A percentile compares a stretch with the other conserved stretches of the same genome.
Conservation (phyloP, 257 asterid genomes). For the Linaria vulgaris region DNA sequence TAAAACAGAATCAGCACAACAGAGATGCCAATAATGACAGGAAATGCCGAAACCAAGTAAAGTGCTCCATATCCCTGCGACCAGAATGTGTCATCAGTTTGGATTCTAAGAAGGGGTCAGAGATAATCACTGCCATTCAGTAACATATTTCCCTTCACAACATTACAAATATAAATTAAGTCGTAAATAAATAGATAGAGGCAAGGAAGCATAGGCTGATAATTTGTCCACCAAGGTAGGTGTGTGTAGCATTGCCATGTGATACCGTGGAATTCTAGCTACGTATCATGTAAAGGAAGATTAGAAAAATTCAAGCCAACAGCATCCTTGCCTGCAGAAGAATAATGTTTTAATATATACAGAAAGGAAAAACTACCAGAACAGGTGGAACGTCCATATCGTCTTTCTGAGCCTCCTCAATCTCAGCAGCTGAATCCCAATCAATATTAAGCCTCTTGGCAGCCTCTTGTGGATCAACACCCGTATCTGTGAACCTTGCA, state of each 20-base stretch:
- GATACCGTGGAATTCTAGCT: neutral
- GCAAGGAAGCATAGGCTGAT: neutral
- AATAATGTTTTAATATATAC: slow-evolving; percentile 18
- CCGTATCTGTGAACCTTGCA: slow-evolving; percentile 85
- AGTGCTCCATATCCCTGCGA: slow-evolving; percentile 92
- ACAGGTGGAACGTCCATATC: slow-evolving; percentile 77
- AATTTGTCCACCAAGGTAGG: neutral
- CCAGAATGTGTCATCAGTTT: slow-evolving; percentile 2
- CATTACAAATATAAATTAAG: slow-evolving; percentile 7
- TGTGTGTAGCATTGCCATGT: neutral
- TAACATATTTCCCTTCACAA: slow-evolving; percentile 9
- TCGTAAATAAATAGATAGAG: neutral
- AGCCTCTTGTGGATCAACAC: slow-evolving; percentile 77
- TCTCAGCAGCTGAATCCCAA: slow-evolving; percentile 96
- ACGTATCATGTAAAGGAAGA: neutral
- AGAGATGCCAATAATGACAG: slow-evolving; percentile 78
- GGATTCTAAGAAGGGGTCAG: neutral
- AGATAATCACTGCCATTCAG: neutral
- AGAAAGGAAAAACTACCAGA: slow-evolving; percentile 50
- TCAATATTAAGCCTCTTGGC: slow-evolving; percentile 85
- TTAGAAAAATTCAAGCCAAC: neutral
- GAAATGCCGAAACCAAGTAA: slow-evolving; percentile 83
- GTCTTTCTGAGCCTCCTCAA: slow-evolving; percentile 60
- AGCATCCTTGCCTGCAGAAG: slow-evolving; percentile 3
- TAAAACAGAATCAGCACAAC: slow-evolving; percentile 79